Conservation (phyloP, 2,329 filamentous ascomycete genomes). For the Penicillium fuscoglaucum region DNA sequence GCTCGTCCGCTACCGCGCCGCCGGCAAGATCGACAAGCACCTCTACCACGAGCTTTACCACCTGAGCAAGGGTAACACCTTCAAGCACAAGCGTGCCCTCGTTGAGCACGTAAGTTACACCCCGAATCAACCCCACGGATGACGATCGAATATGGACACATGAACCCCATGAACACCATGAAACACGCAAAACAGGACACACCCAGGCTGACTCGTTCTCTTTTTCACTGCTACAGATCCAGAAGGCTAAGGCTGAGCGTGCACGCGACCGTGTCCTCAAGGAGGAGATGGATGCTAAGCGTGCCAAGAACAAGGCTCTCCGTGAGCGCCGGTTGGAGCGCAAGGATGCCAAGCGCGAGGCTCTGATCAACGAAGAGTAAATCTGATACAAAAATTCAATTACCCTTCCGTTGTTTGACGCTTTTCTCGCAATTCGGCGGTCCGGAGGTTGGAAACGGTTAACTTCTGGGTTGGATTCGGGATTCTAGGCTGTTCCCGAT, state of each 20-base stretch:
- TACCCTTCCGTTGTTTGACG: conserved; percentile 32
- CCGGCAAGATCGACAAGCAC: conserved; percentile 99
- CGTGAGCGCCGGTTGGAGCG: conserved; percentile 98
- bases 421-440: conserved; percentile 34
- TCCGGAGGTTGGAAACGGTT: conserved; percentile 39
- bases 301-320: conserved; percentile 99
- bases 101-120: conserved; percentile 89
- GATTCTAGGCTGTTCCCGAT: conserved; percentile 32
- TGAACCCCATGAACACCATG: not conserved
- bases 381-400: conserved; percentile 28
- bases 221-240: conserved; percentile 66
- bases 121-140: conserved; percentile 8
- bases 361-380: conserved; percentile 69
- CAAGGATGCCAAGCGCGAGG: conserved; percentile 84
- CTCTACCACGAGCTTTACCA: conserved; percentile 99
- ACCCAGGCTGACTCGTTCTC: conserved; percentile 26
- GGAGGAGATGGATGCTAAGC: conserved; percentile 99
- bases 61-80: conserved; percentile 99
- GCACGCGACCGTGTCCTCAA: conserved; percentile 91
- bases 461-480: conserved; percentile 32
- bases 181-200: not conserved
- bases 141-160: not conserved
- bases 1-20: conserved; percentile 98
- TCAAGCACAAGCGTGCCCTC: conserved; percentile 99
- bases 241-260: conserved; percentile 99